Base-by-base conservation (phyloP, 1,284 basidiomycete genomes). In the Sporisorium reilianum region DNA sequence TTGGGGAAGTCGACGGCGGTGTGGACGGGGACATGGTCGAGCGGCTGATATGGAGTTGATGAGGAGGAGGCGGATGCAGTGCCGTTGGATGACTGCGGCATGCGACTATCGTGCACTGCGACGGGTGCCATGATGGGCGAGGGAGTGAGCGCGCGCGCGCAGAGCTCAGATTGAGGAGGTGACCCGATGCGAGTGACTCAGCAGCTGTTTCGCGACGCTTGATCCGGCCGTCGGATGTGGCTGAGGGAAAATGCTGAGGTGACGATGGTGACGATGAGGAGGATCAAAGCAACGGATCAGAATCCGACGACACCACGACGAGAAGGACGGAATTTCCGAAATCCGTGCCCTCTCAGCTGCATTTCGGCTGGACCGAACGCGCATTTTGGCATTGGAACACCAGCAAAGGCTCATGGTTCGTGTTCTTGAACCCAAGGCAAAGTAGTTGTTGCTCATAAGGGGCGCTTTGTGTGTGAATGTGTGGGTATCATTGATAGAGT, bases 51-150 rank as follows among this genome's bases (percentile, higher is more conserved):
- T 11, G 72, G 55, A 10, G 60, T 48, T 14, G 59, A 65, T 1
- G 36, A 41, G 38, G 57, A 70, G 5, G 61, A 55, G 7, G 56
- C 57, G 8, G 58, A 52, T 50, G 61, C 23, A 46, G 62, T 32
- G 8, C 34, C 52, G 42, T 50, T 25, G 2, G 59, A 49, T 2
- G 58, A 41, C 36, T 38, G 40, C 20, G 64, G 60, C 61, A 67
- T 54, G 23, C 69, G 49, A 26, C 26, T 44, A 20, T 75, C 73
- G 55, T 70, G 26, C 11, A 68, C 48, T 9, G 74, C 74, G 25
- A 76, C 74, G 16, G 74, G 74, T 25, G 74, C 74, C 74, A 76
- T 75, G 44, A 16, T 56, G 48, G 40, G 28, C 30, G n/a, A 16
- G 14, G 45, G 18, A 14, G 14, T 26, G 25, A n/a, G 25, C 5